Evolutionary conservation across 805 yeast species (phyloP).

Genomic region (Candida insectorum): DNA sequence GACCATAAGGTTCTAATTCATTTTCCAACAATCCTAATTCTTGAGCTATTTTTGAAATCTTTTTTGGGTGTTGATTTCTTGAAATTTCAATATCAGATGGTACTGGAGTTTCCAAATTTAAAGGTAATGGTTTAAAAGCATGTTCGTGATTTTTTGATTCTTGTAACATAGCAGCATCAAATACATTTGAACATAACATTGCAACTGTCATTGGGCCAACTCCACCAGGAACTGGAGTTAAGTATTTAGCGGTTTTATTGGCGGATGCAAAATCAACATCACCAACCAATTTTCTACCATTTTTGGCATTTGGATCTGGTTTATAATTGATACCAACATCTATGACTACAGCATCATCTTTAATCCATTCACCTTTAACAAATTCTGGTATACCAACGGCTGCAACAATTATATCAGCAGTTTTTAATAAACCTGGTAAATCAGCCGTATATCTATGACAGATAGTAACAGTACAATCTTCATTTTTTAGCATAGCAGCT

Average conservation of each 20-base stretch:
- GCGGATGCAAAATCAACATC: conserved; percentile 85
- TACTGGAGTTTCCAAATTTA: conserved; percentile 56
- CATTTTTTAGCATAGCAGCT: conserved; percentile 72
- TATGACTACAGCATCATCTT: conserved; percentile 77
- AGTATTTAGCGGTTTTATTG: conserved; percentile 54
- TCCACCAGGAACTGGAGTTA: conserved; percentile 99
- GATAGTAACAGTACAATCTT: conserved; percentile 84
- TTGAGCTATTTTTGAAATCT: conserved; percentile 66
- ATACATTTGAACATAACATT: conserved; percentile 83
- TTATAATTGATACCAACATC: conserved; percentile 95
- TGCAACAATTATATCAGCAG: conserved; percentile 86
- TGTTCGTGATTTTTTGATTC: conserved; percentile 31
- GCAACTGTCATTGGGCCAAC: conserved; percentile 99
- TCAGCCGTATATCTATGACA: conserved; percentile 73
- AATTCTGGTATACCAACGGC: conserved; percentile 87
- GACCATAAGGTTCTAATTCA: conserved; percentile 87
- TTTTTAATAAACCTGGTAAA: conserved; percentile 51
- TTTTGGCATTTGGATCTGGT: conserved; percentile 67
- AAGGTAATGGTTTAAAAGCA: conserved; percentile 52
- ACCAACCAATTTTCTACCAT: conserved; percentile 86
- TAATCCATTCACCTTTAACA: conserved; percentile 85
- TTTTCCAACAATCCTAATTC: conserved; percentile 76
- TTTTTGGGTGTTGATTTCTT: conserved; percentile 83
- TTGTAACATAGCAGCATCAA: conserved; percentile 70
- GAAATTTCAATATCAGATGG: conserved; percentile 92